A percentile compares a stretch with the other conserved stretches of the same genome.
Conservation (phyloP, 768 basidiomycete genomes). For the Leccinum ochraceum region DNA sequence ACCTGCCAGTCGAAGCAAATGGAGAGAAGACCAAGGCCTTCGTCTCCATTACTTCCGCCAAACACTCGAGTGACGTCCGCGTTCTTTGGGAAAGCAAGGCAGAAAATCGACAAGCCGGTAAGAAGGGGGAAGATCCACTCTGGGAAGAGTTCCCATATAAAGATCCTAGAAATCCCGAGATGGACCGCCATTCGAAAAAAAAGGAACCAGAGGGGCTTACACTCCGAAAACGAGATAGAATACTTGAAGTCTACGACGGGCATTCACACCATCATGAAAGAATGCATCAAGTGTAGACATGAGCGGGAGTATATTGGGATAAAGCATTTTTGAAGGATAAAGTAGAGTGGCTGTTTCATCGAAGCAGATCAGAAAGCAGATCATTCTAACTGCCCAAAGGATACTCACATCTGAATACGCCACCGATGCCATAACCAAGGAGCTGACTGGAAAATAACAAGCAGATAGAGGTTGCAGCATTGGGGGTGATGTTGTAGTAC, state of each 20-base stretch:
- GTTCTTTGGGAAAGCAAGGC: conserved; percentile 53
- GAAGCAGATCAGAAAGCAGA: conserved; percentile 1
- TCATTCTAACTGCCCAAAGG: not conserved
- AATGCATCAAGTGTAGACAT: conserved; percentile 35
- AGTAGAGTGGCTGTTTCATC: conserved; percentile 30
- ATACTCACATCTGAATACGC: conserved; percentile 47
- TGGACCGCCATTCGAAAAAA: not conserved
- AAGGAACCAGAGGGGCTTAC: conserved; percentile 33
- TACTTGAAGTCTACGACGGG: conserved; percentile 42
- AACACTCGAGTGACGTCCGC: conserved; percentile 55
- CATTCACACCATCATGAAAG: conserved; percentile 41
- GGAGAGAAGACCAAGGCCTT: conserved; percentile 61
- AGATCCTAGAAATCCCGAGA: conserved; percentile 31
- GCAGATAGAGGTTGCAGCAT: conserved; percentile 46
- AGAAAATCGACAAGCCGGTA: conserved; percentile 62
- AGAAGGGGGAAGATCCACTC: conserved; percentile 54
- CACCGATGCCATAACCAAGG: conserved; percentile 59
- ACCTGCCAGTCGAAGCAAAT: conserved; percentile 63
- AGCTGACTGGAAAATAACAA: conserved; percentile 38
- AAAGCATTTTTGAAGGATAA: conserved; percentile 48
- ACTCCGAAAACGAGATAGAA: conserved; percentile 26
- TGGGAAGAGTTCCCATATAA: conserved; percentile 30
- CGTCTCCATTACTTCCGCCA: conserved; percentile 62
- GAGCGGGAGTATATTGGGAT: conserved; percentile 34
- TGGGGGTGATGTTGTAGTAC: conserved; percentile 54